These are phyloP conservation scores for Pseudogymnoascus sp. DNA, from an alignment of 2,329 filamentous ascomycete species.

Conservation along the genomic window DNA sequence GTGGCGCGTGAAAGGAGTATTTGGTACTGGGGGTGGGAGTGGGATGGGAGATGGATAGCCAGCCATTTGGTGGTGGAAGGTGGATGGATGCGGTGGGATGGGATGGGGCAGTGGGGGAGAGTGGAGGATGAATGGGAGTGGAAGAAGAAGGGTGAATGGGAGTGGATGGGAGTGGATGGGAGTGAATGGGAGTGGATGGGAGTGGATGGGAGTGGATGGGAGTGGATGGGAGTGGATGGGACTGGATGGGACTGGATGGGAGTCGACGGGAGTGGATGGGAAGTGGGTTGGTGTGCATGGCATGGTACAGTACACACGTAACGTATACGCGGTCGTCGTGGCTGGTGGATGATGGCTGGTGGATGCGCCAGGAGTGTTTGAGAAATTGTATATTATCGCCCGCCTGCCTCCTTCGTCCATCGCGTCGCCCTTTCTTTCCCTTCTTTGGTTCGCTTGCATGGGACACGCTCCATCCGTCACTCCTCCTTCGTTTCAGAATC, in stretches of 20 bases:
- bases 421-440: too few relatives aligned
- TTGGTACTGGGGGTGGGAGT: not conserved
- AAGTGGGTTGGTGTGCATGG: not conserved
- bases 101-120: not conserved
- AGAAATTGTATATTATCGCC: not conserved
- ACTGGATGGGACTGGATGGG: not conserved
- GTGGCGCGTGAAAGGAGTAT: not conserved
- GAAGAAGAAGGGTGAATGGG: not conserved
- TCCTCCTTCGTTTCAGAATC: not conserved
- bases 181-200: not conserved
- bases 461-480: not conserved
- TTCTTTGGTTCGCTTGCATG: not conserved
- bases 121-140: not conserved
- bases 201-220: not conserved
- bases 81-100: not conserved
- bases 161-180: not conserved
- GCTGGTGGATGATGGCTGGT: constrained; percentile 1
- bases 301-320: too few relatives aligned
- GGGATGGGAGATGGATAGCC: not conserved
- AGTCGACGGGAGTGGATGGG: not conserved
- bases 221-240: not conserved
- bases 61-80: not conserved
- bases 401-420: not conserved
- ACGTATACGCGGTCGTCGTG: not conserved
- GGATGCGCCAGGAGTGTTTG: not conserved